Base-by-base conservation (phyloP, 1,139 yeast species). In the Pichia sp. region DNA sequence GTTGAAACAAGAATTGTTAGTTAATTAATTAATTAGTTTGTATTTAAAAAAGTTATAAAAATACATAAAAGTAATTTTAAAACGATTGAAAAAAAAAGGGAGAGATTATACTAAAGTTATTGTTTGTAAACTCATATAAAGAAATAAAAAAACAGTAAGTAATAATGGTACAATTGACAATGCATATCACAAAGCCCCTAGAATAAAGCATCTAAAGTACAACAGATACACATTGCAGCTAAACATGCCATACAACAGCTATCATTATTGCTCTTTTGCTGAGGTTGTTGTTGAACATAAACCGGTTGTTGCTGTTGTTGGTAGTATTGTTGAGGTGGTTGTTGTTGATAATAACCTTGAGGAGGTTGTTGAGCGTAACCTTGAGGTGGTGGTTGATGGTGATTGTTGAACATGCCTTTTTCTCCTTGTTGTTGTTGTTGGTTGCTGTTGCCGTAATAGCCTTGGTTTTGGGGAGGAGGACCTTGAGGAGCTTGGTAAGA, bases 151-250 rank as follows among this genome's bases (percentile, higher is more conserved):
- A 16, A 34, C 3, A 34, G 15, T 13, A 18, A 15, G 11, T 18
- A 18, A 11, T 13, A 22, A 22, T 20, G 11, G 24, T 35, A 35
- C 36, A 34, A 7, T 18, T 24, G 32, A 18, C 35, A n/a, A 16
- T 23, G 24, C 9, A n/a, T n/a, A n/a, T n/a, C n/a, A n/a, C n/a
- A n/a, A 23, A 30, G 22, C 15, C 5, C 27, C 40, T 37, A 82
- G 64, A 82, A 79, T 30, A 83, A 58, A 60, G 82, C 77, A 61
- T 83, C 89, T 58, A 83, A 68, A 7, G 89, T 79, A 67, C 86
- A 82, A 64, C 92, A 84, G 55, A 82, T 59, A 77, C 90, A 83
- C 66, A 82, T 57, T 12, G 86, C 88, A 27, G 82, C 88, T 57
- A 82, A 70, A 68, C 89, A 83, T 5, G 80, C 89, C 66, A 79